These are phyloP conservation scores for Blastobotrys niveus DNA, from an alignment of 1,139 yeast genomes.

Conservation along the genomic window DNA sequence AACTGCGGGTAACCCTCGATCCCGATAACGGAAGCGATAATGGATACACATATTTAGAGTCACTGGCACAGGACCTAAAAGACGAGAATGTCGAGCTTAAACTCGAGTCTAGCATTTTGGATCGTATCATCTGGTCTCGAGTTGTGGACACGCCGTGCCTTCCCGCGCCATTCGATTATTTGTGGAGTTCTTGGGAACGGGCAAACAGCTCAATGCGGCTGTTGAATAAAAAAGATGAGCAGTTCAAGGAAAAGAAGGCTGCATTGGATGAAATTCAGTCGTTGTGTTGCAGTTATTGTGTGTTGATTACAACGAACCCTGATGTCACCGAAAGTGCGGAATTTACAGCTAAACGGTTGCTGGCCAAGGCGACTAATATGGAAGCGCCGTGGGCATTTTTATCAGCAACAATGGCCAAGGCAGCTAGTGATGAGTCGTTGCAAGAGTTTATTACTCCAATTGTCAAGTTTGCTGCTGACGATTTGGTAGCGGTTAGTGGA, in stretches of 20 bases:
- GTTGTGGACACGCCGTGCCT: constrained; percentile 24
- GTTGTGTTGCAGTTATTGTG: constrained; percentile 16
- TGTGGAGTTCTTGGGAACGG: constrained; percentile 24
- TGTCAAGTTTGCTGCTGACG: constrained; percentile 20
- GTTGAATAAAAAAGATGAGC: constrained; percentile 14
- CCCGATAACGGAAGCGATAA: constrained; percentile 13
- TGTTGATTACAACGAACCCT: constrained; percentile 16
- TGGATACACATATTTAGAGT: constrained; percentile 16
- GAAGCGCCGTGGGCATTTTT: constrained; percentile 45
- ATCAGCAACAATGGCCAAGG: constrained; percentile 50
- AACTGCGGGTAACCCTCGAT: constrained; percentile 21
- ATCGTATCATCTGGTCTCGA: constrained; percentile 29
- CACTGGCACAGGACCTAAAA: constrained; percentile 18
- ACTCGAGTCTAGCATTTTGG: constrained; percentile 25
- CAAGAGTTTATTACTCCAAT: constrained; percentile 55
- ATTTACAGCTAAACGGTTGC: constrained; percentile 20
- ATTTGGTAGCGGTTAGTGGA: constrained; percentile 20
- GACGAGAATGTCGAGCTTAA: constrained; percentile 16
- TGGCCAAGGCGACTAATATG: constrained; percentile 18
- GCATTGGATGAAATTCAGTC: constrained; percentile 18
- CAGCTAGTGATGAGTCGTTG: constrained; percentile 61
- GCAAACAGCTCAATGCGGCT: constrained; percentile 18
- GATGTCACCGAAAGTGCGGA: constrained; percentile 16
- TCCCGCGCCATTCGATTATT: constrained; percentile 25
- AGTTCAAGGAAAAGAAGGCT: constrained; percentile 16